Evolutionary conservation across 2,329 filamentous ascomycete species (phyloP).

Genomic region (Cordyceps militaris): DNA sequence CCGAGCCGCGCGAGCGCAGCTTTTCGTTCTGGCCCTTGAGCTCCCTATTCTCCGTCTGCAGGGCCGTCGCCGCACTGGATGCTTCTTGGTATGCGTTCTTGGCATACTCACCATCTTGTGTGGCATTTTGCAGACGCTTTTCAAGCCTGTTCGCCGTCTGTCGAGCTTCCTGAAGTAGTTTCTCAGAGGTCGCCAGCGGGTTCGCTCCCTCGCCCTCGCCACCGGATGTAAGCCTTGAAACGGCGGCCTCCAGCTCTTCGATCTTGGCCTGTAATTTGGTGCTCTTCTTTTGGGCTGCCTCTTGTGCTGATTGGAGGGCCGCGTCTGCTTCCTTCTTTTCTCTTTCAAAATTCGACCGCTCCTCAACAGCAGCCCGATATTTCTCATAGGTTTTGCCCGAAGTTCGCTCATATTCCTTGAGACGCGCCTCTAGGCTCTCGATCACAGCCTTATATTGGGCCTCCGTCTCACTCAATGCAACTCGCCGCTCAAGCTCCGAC

Average conservation of each 20-base stretch:
- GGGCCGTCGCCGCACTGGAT: constrained; percentile 38
- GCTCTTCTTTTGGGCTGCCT: constrained; percentile 26
- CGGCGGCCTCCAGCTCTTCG: constrained; percentile 28
- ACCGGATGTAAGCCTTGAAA: constrained; percentile 23
- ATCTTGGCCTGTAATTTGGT: constrained; percentile 32
- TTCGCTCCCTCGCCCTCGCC: constrained; percentile 19
- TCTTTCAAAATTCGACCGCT: constrained; percentile 41
- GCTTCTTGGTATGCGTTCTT: constrained; percentile 53
- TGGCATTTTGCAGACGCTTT: constrained; percentile 32
- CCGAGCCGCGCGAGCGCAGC: constrained; percentile 35
- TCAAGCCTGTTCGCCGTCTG: constrained; percentile 35
- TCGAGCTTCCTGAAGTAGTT: constrained; percentile 30
- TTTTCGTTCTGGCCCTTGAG: constrained; percentile 36
- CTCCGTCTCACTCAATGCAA: constrained; percentile 24
- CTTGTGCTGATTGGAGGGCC: constrained; percentile 22
- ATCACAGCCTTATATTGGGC: constrained; percentile 35
- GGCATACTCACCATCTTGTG: constrained; percentile 49
- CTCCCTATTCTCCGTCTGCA: constrained; percentile 39
- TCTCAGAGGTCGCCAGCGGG: constrained; percentile 22
- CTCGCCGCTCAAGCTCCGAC: constrained; percentile 24
- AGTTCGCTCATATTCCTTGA: constrained; percentile 39
- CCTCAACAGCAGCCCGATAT: constrained; percentile 43
- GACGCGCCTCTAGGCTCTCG: constrained; percentile 35
- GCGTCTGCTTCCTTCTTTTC: constrained; percentile 36
- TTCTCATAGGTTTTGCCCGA: constrained; percentile 38